phyloP scores from a whole-genome alignment of 371 early-diverging fungal species.

The Mortierella sp. region DNA sequence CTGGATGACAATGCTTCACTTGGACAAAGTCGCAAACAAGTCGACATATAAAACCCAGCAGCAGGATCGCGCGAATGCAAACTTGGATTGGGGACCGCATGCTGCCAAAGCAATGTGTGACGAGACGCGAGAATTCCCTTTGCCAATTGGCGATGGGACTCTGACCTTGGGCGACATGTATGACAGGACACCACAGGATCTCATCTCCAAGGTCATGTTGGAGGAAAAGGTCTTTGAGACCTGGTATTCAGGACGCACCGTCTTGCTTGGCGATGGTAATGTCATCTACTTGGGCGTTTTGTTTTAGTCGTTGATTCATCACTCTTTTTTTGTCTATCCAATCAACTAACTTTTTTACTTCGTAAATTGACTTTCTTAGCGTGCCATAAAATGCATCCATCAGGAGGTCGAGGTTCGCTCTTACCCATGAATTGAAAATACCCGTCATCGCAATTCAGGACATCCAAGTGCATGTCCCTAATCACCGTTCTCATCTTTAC shows the following conservation, averaged over 20 bases:
- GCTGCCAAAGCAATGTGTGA: neutral
- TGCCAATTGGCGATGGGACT: neutral
- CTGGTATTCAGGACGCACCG: neutral
- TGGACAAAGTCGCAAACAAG: neutral
- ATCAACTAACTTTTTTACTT: neutral
- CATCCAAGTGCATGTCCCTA: neutral
- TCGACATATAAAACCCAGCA: neutral
- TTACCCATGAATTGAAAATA: neutral
- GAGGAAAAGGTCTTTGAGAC: slow-evolving; percentile 11
- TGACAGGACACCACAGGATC: neutral
- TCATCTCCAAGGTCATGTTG: neutral
- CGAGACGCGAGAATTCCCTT: neutral
- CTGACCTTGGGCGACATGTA: neutral
- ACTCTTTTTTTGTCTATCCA: neutral
- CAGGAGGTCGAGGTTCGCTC: neutral
- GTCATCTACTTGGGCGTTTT: neutral
- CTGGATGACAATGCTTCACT: neutral
- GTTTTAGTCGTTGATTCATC: neutral
- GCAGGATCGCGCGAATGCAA: neutral
- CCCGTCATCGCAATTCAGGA: neutral
- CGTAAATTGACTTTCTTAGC: neutral
- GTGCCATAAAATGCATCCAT: neutral
- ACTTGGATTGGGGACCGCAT: neutral
- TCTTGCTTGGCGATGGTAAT: neutral
- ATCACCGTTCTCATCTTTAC: too few species aligned